Evolutionary conservation across 2,329 filamentous ascomycete species (phyloP), one percentile per base, ranked within the genome.

Genomic region (Niveomyces coronatus): DNA sequence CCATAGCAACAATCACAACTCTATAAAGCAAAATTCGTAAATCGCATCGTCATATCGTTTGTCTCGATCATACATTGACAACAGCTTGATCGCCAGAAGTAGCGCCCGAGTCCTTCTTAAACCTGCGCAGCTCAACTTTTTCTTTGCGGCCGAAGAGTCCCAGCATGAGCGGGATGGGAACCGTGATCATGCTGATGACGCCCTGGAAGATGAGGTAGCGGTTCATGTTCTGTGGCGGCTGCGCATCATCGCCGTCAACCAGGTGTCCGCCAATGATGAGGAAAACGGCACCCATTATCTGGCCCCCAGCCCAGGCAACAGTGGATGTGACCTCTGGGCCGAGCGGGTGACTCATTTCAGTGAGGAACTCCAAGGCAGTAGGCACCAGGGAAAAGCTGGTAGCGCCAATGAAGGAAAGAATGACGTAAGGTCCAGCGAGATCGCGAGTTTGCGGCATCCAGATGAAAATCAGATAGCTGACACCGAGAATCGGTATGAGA

Each of bases 341-440:
- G 18, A 93, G 76, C 0, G 91, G 91, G 52, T 91, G 85, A 5
- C 83, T 87, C 42, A 94, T 73, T 57, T 96, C 86, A 36, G 85
- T 84, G 13, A 95, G 66, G 49, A 83, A 87, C 60, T 98, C 91
- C 35, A 96, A 71, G 5, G 79, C 83, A 26, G 94, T 74, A 3
- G 91, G 91, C 1, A 96, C 70, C 3, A 96, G 64, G 15, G 72
- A 72, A 61, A 96, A 96, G 9, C 73, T 79, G 0, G 85, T 65
- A 1, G 86, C 87, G 31, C 91, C 91, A 3, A 94, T 67, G 13
- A 93, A 45, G 3, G 80, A 76, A 46, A 85, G 75, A 13, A 94
- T 71, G 37, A 82, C 68, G 53, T 86, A 94, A 0, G 85, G 79
- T 0, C 84, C 82, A 0, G 68, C 72, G 0, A 88, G 51, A 51